Percentiles rank a stretch among this genome's conserved stretches.
These are phyloP conservation scores for Castanea sativa DNA, from an alignment of 306 rosid genomes.

Conservation along the genomic window DNA sequence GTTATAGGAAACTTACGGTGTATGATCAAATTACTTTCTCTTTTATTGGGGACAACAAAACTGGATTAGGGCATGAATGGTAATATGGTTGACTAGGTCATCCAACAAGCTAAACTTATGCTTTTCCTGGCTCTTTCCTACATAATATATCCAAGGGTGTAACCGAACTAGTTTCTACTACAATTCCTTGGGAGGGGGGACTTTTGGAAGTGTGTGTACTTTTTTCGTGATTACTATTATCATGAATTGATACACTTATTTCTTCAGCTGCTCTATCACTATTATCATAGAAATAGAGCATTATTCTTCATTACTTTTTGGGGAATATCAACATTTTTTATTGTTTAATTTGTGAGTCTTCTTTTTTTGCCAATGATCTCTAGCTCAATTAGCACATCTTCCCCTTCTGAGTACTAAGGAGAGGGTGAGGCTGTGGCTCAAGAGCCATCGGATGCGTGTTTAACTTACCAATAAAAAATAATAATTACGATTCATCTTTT, in stretches of 20 bases:
- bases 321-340: neutral
- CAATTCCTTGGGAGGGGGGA: neutral
- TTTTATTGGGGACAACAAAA: neutral
- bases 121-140: neutral
- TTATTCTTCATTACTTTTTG: neutral
- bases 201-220: neutral
- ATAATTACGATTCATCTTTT: neutral
- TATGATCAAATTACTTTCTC: neutral
- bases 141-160: neutral
- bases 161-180: neutral
- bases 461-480: too few species aligned
- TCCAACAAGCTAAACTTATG: neutral
- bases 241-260: neutral
- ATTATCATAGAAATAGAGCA: neutral
- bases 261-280: neutral
- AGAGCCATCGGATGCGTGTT: too few species aligned
- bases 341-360: neutral
- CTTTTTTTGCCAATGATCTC: too few species aligned
- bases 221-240: neutral
- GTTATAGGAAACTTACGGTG: neutral
- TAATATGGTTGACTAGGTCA: neutral
- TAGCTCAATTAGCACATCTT: too few species aligned
- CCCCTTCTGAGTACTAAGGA: too few species aligned
- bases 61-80: neutral
- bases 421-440: too few species aligned